Conservation (phyloP, 1,284 basidiomycete species). For the Termitomyces sp. region DNA sequence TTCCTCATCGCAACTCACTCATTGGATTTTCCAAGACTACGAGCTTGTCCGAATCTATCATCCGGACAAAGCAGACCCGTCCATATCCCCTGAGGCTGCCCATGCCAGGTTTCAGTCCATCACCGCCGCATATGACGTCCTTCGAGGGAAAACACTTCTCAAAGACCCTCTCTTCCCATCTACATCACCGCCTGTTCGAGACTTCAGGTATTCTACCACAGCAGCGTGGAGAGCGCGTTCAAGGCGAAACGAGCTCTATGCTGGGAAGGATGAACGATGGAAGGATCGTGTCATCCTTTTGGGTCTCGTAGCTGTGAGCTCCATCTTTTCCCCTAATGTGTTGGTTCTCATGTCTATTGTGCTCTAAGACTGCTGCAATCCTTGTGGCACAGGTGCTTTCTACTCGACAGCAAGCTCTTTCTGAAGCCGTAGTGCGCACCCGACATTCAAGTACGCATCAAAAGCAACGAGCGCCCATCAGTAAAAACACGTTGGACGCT, state of each 20-base stretch:
- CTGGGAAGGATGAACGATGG: constrained; percentile 49
- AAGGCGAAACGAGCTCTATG: constrained; percentile 39
- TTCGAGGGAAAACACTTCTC: constrained; percentile 32
- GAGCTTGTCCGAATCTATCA: constrained; percentile 64
- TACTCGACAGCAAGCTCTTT: constrained; percentile 16
- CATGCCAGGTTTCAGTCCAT: constrained; percentile 54
- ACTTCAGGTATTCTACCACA: constrained; percentile 31
- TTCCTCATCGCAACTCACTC: background rate
- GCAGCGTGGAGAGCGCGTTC: constrained; percentile 39
- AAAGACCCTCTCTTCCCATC: constrained; percentile 3
- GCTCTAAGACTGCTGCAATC: constrained; percentile 22
- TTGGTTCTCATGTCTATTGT: constrained; percentile 3
- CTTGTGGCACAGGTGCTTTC: constrained; percentile 17
- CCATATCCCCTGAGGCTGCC: constrained; percentile 40
- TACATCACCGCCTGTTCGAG: constrained; percentile 14
- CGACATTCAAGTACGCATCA: constrained; percentile 1
- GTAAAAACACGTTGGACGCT: constrained; percentile 5
- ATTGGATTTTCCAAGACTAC: constrained; percentile 38
- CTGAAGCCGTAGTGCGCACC: constrained; percentile 13
- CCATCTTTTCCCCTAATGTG: background rate
- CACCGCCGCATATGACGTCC: constrained; percentile 41
- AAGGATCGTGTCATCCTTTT: constrained; percentile 51
- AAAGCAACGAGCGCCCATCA: constrained; percentile 2
- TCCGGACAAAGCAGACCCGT: constrained; percentile 50
- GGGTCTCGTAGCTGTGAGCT: constrained; percentile 42